Evolutionary conservation across 805 yeast species (phyloP), one percentile per base, ranked within the genome.

Genomic region (Candida hungchunana): DNA sequence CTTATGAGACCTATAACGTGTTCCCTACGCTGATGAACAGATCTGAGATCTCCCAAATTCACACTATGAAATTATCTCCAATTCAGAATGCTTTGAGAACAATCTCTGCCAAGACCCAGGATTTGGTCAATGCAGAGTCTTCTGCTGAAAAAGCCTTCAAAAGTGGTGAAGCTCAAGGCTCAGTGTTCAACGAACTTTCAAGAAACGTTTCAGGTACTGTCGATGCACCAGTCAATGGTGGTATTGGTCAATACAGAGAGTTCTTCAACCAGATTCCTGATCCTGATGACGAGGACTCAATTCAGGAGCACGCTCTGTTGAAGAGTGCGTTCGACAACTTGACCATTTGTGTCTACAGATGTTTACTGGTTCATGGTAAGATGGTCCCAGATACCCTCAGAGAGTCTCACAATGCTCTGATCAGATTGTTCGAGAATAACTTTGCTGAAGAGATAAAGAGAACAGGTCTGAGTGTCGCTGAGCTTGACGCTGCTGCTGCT

Each of bases 181-280:
- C 77, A 0, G 56, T 73, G 19, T 79, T 79, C 55, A 71, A 72
- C 46, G 86, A 78, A 52, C 61, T 83, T 42, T 78, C 89, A 6
- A 67, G 90, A 58, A 77, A 76, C 50, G 63, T 81, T 37, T 73
- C 86, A 3, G 96, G 96, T 28, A 84, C 96, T 0, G 89, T 88
- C 36, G 95, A 86, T 55, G 77, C 96, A 0, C 96, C 96, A 4
- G 90, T 87, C 6, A 87, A 87, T 55, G 96, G 96, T 23, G 96
- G 96, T 39, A 84, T 87, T 44, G 84, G 86, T 3, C 87, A 82
- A 54, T 87, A 83, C 60, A 69, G 89, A 37, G 73, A 73, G 2
- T 85, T 87, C 55, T 75, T 83, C 53, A 59, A 57, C 24, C 70
- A 67, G 32, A 59, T 57, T 7, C 50, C 54, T 18, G 49, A 50